Evolutionary conservation across 805 yeast species (phyloP).

Genomic region (Cyberlindnera lachancei): DNA sequence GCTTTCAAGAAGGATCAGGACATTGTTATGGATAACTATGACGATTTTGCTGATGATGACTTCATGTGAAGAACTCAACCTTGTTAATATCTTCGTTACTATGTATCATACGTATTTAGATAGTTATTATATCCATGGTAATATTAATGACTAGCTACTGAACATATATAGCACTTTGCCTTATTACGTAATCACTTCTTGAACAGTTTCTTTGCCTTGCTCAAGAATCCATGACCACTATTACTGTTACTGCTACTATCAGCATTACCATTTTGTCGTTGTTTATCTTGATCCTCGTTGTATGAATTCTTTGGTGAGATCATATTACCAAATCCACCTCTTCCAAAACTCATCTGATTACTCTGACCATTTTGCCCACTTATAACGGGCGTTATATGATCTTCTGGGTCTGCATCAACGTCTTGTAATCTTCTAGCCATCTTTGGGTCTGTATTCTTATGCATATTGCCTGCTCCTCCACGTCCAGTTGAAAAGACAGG

Average conservation of each 20-base stretch:
- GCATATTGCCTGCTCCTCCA: constrained; percentile 76
- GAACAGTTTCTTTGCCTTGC: constrained; percentile 40
- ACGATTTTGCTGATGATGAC: constrained; percentile 72
- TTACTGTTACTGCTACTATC: no score
- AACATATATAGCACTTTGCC: no score
- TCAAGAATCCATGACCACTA: constrained; percentile 32
- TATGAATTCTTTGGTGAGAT: constrained; percentile 29
- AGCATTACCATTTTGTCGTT: constrained; percentile 16
- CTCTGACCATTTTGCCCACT: constrained; percentile 24
- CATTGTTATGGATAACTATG: constrained; percentile 44
- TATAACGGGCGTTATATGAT: constrained; percentile 35
- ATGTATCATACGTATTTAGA: no score
- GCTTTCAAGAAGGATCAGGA: constrained; percentile 58
- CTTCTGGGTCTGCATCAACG: constrained; percentile 40
- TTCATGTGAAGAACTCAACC: constrained; percentile 45
- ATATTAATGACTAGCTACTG: no score
- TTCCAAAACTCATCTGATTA: constrained; percentile 36
- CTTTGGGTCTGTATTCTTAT: constrained; percentile 50
- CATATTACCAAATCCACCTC: constrained; percentile 64
- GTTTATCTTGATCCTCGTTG: constrained; percentile 15
- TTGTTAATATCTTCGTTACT: no score
- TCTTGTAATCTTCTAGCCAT: constrained; percentile 59
- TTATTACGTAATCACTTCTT: no score
- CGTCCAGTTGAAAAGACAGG: constrained; percentile 63
- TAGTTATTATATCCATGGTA: no score